Base-by-base conservation (phyloP, 768 basidiomycete genomes). In the Panus rudis region DNA sequence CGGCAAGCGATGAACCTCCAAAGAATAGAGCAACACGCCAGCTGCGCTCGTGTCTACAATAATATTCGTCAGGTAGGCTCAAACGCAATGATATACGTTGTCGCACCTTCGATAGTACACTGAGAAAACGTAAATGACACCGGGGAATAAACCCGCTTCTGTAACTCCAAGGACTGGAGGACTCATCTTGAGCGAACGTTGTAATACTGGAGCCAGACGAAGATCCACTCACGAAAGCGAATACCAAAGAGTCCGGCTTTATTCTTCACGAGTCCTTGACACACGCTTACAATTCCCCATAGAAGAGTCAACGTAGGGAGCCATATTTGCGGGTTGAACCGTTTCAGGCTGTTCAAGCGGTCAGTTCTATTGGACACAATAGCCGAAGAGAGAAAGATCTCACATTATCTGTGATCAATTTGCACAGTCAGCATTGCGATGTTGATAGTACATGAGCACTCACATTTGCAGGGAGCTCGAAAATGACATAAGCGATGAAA, bases 11-110 rank as follows among this genome's bases (percentile, higher is more conserved):
- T 4, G 78, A 71, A 38, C 74, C 80, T 23, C 76, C 75, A 46
- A 81, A 79, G 58, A 79, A 78, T 30, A 82, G 65, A 1, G 76
- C 75, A 5, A 81, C 75, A 39, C 81, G 68, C 68, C 72, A 74
- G 47, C 76, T 75, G 1, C 78, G 72, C 52, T 81, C 73, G 26
- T 66, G 69, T 31, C 81, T 78, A 43, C 14, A 31, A 12, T 37
- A 43, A 39, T 16, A 19, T 4, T n/a, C 26, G 24, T 19, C 8
- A n/a, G n/a, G n/a, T n/a, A n/a, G n/a, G n/a, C n/a, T n/a, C n/a
- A n/a, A n/a, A n/a, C n/a, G n/a, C n/a, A n/a, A n/a, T n/a, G n/a
- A n/a, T n/a, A n/a, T n/a, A n/a, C n/a, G n/a, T n/a, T n/a, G 22
- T 41, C 51, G 37, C 47, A 67, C 65, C 74, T 60, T 28, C 67